Evolutionary conservation across 1,284 basidiomycete genomes (phyloP), one percentile per base, ranked within the genome.

Genomic region (Wolfiporia cocos): DNA sequence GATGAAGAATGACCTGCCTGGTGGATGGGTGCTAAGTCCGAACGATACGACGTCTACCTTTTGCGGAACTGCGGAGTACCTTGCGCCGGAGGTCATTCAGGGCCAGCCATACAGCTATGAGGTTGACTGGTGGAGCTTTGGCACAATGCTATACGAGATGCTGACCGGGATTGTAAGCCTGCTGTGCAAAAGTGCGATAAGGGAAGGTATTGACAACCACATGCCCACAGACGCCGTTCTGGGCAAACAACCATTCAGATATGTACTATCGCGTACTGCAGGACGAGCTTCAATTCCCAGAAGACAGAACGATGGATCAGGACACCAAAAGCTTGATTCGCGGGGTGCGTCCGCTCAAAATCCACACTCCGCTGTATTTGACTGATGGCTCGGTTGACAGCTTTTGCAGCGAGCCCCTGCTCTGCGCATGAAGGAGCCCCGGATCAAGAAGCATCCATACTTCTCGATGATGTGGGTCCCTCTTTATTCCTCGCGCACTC

Each of bases 121-220:
- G 53, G 92, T 95, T 17, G 94, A 98, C 61, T 95, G 92, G 90
- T 98, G 94, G 93, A 89, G 87, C 50, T 88, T 96, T 56, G 94
- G 94, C 15, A 97, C 93, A 47, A 96, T 98, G 86, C 69, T 97
- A 44, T 93, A 89, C 62, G 95, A 98, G 69, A 94, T 95, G 81
- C 68, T 92, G 62, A 88, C 85, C 31, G 91, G 90, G 26, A 88
- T 90, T 51, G 87, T 90, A 61, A 70, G 86, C 80, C n/a, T n/a
- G n/a, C n/a, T n/a, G n/a, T n/a, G n/a, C n/a, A n/a, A n/a, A n/a
- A n/a, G n/a, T n/a, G n/a, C n/a, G n/a, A n/a, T n/a, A n/a, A n/a
- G n/a, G n/a, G n/a, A n/a, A n/a, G n/a, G n/a, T n/a, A n/a, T n/a
- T n/a, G n/a, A n/a, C n/a, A n/a, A n/a, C n/a, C n/a, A n/a, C n/a